These are phyloP conservation scores for Leptographium radiaticola DNA, from an alignment of 2,329 filamentous ascomycete species.

Conservation along the genomic window DNA sequence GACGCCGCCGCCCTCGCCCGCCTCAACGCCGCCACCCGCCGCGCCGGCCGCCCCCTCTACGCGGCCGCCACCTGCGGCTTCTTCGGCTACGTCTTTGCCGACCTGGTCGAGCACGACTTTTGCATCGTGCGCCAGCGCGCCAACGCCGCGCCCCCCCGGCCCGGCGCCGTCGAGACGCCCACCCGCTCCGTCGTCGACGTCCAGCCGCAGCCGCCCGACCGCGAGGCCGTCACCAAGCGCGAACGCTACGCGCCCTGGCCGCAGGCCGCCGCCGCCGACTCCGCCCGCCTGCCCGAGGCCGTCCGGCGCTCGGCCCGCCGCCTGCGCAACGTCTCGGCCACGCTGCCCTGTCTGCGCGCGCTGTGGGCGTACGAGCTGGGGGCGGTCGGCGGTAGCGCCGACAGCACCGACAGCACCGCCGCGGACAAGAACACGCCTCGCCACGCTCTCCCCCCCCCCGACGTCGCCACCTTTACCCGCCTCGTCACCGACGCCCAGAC, in stretches of 20 bases:
- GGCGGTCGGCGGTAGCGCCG: constrained; percentile 20
- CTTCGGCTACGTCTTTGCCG: constrained; percentile 90
- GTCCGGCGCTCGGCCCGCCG: constrained; percentile 57
- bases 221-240: constrained; percentile 78
- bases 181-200: constrained; percentile 66
- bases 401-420: constrained; percentile 23
- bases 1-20: constrained; percentile 59
- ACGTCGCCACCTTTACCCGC: constrained; percentile 64
- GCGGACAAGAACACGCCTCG: constrained; percentile 27
- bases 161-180: constrained; percentile 50
- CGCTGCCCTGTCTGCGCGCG: constrained; percentile 75
- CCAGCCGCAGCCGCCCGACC: constrained; percentile 29
- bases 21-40: constrained; percentile 76
- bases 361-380: constrained; percentile 74
- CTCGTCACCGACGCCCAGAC: constrained; percentile 68
- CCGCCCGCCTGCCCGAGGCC: constrained; percentile 57
- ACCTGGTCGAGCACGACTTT: constrained; percentile 82
- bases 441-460: constrained; percentile 38
- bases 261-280: constrained; percentile 70
- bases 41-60: constrained; percentile 74
- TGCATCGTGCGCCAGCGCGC: constrained; percentile 74
- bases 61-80: constrained; percentile 76
- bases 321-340: constrained; percentile 63
- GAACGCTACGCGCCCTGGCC: constrained; percentile 83
- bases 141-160: constrained; percentile 53